These are phyloP conservation scores for Cyclotella distinguenda DNA, from an alignment of 108 stramenopile genomes.

Conservation along the genomic window DNA sequence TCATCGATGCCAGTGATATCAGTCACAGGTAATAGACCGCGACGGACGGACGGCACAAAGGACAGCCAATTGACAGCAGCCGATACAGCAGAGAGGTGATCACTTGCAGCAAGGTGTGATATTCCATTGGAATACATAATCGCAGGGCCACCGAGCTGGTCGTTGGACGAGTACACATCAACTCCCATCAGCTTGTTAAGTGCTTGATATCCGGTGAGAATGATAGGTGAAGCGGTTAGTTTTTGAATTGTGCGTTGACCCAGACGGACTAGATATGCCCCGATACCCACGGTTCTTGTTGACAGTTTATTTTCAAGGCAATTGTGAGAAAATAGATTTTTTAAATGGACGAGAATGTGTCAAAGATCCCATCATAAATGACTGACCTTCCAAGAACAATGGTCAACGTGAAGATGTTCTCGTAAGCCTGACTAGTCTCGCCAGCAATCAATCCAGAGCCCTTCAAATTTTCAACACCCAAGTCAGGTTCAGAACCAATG, in stretches of 20 bases:
- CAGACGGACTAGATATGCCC: conserved; percentile 98
- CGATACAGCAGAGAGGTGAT: conserved; percentile 90
- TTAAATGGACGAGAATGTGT: too few relatives aligned
- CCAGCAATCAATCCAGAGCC: conserved; percentile 98
- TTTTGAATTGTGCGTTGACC: conserved; percentile 99
- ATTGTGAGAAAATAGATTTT: too few relatives aligned
- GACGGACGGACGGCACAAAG: conserved; percentile 86
- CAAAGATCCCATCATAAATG: not conserved
- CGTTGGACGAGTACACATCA: conserved; percentile 98
- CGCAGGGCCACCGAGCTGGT: conserved; percentile 96
- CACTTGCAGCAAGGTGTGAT: conserved; percentile 88
- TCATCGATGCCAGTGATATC: conserved; percentile 89
- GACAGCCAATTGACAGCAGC: conserved; percentile 93
- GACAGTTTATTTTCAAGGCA: not conserved
- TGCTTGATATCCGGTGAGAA: conserved; percentile 98
- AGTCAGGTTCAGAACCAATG: conserved; percentile 95
- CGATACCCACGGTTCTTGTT: conserved; percentile 95
- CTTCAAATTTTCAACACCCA: conserved; percentile 99
- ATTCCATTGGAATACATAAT: conserved; percentile 99
- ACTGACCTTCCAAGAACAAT: conserved; percentile 82
- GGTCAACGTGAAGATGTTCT: conserved; percentile 97
- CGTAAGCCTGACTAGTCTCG: conserved; percentile 95
- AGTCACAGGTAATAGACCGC: conserved; percentile 81
- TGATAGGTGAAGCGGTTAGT: conserved; percentile 90
- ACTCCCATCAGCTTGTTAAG: conserved; percentile 99